Evolutionary conservation across 257 asterid genomes (phyloP).

Genomic region (Solanum bukasovii): DNA sequence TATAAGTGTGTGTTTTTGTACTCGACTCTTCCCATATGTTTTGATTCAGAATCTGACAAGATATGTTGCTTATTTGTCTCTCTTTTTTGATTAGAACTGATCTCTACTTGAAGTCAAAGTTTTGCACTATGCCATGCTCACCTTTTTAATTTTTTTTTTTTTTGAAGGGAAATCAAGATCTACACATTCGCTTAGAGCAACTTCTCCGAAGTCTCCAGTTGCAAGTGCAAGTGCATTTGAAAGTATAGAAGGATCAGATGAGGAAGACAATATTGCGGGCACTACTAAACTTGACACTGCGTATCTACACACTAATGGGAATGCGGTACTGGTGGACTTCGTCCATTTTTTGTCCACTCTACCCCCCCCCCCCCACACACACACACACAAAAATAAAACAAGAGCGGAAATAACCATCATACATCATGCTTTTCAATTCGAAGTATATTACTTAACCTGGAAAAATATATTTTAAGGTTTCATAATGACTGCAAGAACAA

Average conservation of each 20-base stretch:
- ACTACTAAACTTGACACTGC: slow-evolving; percentile 34
- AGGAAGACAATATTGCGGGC: slow-evolving; percentile 63
- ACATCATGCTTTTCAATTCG: neutral
- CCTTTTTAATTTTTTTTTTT: neutral
- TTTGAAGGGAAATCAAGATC: slow-evolving; percentile 35
- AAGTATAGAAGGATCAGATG: slow-evolving; percentile 88
- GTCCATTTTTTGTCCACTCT: neutral
- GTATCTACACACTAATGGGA: slow-evolving; percentile 65
- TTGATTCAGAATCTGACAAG: neutral
- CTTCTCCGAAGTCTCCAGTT: slow-evolving; percentile 81
- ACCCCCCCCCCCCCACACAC: neutral
- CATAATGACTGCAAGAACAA: neutral
- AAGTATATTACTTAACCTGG: neutral
- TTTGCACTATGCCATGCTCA: slow-evolving; percentile 2
- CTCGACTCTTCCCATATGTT: neutral
- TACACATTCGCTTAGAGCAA: slow-evolving; percentile 52
- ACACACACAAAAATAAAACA: neutral
- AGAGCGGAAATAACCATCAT: neutral
- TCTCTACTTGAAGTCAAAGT: neutral
- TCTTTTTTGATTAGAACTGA: neutral
- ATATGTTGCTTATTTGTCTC: neutral
- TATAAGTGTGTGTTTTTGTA: neutral
- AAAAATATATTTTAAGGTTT: neutral
- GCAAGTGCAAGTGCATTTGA: slow-evolving; percentile 84
- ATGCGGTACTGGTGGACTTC: slow-evolving; percentile 29